Base-by-base conservation (phyloP, 2,329 filamentous ascomycete species). In the Botrytis fragariae region DNA sequence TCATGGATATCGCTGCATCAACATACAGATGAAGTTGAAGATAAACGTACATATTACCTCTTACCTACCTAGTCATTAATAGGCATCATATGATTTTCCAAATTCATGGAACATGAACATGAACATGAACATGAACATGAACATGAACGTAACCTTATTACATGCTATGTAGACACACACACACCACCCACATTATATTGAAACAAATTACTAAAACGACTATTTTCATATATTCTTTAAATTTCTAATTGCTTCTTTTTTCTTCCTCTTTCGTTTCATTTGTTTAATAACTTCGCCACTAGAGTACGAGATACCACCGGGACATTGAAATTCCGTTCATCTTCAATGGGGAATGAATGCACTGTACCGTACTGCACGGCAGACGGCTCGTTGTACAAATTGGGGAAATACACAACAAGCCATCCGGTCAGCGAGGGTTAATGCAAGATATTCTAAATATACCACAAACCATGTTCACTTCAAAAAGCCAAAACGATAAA, bases 311-410 rank as follows among this genome's bases (percentile, higher is more conserved):
- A 48, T 22, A 39, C 29, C 18, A 35, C 25, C 25, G 14, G 39
- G 29, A 37, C 32, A 29, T 63, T 14, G 22, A 45, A 71, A 54
- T 54, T 29, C 64, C 35, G 35, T 35, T 45, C n/a, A 32, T 29
- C 51, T 29, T 57, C 51, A 29, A 32, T 29, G 51, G 12, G 25
- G 25, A 54, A 54, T 18, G n/a, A 18, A 61, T 18, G 59, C 59
- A 61, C 59, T 10, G 12, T 29, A 60, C 59, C 5, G 10, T 51
- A 54, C 48, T 32, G 62, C 18, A 65, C 42, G n/a, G 48, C 64
- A 57, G n/a, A 59, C 42, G 69, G 57, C 69, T 71, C 59, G 57
- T 65, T 48, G 69, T 64, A 71, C 69, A 32, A 32, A 71, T 71
- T 71, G 59, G 69, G 59, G 59, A 42, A 71, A 65, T 71, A 35